Evolutionary conservation across 305 asterid genomes (phyloP).

Genomic region (Coffea humblotiana): DNA sequence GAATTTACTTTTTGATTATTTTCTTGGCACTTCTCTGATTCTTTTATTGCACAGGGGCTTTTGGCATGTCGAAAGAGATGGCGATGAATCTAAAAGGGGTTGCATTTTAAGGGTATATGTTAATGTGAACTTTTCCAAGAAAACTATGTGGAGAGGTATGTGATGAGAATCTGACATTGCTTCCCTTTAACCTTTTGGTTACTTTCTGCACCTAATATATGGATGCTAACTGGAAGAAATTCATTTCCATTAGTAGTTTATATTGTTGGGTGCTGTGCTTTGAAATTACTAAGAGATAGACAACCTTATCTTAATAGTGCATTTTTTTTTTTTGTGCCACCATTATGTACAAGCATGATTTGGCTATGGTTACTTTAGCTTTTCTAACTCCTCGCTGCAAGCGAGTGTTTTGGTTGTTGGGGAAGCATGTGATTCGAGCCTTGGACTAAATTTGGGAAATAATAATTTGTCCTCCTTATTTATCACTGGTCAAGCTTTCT

Average conservation of each 20-base stretch:
- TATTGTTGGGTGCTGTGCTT: not conserved
- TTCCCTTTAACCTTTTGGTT: not conserved
- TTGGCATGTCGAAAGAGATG: slow-evolving; percentile 75
- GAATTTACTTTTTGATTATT: not conserved
- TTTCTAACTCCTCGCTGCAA: not conserved
- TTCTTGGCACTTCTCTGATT: slow-evolving; percentile 14
- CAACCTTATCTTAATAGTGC: not conserved
- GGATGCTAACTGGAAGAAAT: not conserved
- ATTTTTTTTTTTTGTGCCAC: not conserved
- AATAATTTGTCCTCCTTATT: not conserved
- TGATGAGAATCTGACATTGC: not conserved
- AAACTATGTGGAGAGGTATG: slow-evolving; percentile 91
- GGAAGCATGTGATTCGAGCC: not conserved
- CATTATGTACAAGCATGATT: not conserved
- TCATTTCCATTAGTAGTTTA: not conserved
- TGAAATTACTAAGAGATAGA: not conserved
- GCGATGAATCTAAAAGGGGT: slow-evolving; percentile 44
- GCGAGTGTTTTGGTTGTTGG: not conserved
- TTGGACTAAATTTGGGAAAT: not conserved
- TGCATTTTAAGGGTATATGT: slow-evolving; percentile 70
- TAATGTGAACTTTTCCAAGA: slow-evolving; percentile 81
- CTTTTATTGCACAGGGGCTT: slow-evolving; percentile 65
- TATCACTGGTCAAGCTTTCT: not conserved
- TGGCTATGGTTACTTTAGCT: not conserved
- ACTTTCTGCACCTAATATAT: not conserved